Conservation (phyloP, 306 rosid genomes). For the Vachellia collinsii region DNA sequence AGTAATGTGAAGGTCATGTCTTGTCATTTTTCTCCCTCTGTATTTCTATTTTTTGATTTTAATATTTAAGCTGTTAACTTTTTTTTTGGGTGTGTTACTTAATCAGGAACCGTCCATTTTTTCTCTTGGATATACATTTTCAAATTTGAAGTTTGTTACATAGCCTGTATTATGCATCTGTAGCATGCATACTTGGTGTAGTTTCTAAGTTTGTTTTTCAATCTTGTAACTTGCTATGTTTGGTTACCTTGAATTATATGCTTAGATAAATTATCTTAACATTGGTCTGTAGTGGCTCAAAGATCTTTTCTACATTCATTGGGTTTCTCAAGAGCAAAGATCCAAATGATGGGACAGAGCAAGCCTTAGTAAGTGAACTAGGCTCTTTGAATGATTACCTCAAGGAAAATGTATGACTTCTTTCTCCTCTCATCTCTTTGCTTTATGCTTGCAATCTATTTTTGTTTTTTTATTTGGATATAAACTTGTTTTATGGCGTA, state of each 20-base stretch:
- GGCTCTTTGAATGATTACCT: slow-evolving; percentile 76
- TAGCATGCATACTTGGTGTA: not conserved
- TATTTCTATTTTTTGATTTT: not conserved
- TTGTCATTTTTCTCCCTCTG: not conserved
- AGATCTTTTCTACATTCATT: slow-evolving; percentile 88
- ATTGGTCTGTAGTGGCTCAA: slow-evolving; percentile 71
- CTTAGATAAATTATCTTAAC: slow-evolving; percentile 1
- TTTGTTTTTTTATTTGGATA: slow-evolving; percentile 9
- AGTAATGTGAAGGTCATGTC: not conserved
- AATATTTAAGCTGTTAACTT: not conserved
- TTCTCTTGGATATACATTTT: not conserved
- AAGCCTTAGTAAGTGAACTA: slow-evolving; percentile 75
- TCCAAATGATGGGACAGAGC: slow-evolving; percentile 83
- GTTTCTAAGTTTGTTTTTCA: slow-evolving; percentile 15
- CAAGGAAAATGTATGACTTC: slow-evolving; percentile 74
- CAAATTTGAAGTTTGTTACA: not conserved
- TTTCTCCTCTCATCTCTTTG: slow-evolving; percentile 22
- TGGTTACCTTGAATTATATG: slow-evolving; percentile 5
- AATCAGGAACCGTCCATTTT: too few relatives aligned
- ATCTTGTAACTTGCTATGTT: slow-evolving; percentile 1
- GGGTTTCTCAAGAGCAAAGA: slow-evolving; percentile 96
- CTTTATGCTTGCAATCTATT: slow-evolving; percentile 24
- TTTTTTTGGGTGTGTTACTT: not conserved
- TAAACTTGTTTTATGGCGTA: not conserved
- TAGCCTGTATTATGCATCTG: not conserved